Percentiles rank a stretch among this genome's conserved stretches.
Evolutionary conservation across 345 rosid species (phyloP).

Genomic region (Reutealis trisperma): DNA sequence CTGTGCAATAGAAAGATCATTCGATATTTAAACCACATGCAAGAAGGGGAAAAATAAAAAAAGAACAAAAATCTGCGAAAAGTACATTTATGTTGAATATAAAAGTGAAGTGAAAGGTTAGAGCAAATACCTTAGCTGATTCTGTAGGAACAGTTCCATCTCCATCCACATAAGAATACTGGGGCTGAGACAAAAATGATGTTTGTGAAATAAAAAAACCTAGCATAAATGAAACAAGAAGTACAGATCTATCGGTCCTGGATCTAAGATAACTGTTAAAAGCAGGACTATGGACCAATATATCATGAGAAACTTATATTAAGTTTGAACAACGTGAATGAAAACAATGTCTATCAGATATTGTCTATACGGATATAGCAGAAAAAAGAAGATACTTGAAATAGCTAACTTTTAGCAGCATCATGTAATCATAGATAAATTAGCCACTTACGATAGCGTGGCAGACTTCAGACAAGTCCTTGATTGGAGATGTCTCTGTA

Average conservation of each 20-base stretch:
- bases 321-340: neutral
- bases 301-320: neutral
- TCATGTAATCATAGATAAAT: neutral
- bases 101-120: constrained; percentile 19
- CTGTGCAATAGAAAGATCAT: constrained; percentile 31
- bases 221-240: neutral
- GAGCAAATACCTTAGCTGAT: constrained; percentile 62
- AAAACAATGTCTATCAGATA: neutral
- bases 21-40: neutral
- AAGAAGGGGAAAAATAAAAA: neutral
- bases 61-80: no score
- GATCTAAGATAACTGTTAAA: neutral
- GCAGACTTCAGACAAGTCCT: constrained; percentile 79
- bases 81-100: neutral
- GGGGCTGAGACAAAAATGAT: constrained; percentile 50
- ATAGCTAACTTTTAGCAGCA: neutral
- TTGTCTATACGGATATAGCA: no score
- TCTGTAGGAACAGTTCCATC: constrained; percentile 94
- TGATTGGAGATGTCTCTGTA: constrained; percentile 65
- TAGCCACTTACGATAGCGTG: constrained; percentile 61
- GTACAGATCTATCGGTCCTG: neutral
- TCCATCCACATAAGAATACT: constrained; percentile 79
- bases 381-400: no score
- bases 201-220: neutral
- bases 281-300: neutral